Percentiles rank a stretch among this genome's conserved stretches.
Conservation (phyloP, 768 basidiomycete species). For the Rhodotorula paludigena region DNA sequence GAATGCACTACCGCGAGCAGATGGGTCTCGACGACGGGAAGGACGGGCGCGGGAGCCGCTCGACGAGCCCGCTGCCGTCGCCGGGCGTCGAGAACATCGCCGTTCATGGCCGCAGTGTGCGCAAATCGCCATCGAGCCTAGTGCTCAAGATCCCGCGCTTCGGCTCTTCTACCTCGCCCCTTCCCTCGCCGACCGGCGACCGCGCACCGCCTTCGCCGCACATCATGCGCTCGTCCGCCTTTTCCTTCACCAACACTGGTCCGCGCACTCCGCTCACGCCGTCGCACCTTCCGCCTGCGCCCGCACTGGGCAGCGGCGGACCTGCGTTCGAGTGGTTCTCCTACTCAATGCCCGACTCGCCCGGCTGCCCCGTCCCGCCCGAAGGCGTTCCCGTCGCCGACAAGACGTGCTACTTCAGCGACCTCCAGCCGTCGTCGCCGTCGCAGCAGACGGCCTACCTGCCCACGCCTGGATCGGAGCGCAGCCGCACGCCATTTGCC, state of each 20-base stretch:
- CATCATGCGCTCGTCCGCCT: conserved; percentile 30
- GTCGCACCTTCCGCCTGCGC: conserved; percentile 35
- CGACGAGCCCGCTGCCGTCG: neutral
- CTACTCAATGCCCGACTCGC: conserved; percentile 29
- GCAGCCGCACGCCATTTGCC: neutral
- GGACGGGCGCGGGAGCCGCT: neutral
- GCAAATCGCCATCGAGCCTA: neutral
- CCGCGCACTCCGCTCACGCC: conserved; percentile 38
- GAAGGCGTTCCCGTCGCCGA: conserved; percentile 9
- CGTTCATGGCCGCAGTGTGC: neutral
- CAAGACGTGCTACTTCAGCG: conserved; percentile 9
- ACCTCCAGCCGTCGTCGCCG: conserved; percentile 10
- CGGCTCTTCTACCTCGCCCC: conserved; percentile 2
- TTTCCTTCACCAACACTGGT: conserved; percentile 13
- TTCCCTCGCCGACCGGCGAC: neutral
- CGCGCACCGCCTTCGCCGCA: conserved; percentile 10
- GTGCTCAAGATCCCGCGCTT: neutral
- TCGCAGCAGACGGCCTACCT: conserved; percentile 1
- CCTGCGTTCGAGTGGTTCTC: conserved; percentile 17
- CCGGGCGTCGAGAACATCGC: conserved; percentile 3
- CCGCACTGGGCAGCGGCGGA: conserved; percentile 4
- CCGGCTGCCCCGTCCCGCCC: conserved; percentile 8
- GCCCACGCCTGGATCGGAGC: neutral
- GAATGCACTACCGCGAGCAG: conserved; percentile 4
- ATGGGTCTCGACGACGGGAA: neutral